Base-by-base conservation (phyloP, 2,329 filamentous ascomycete species). In the Bipolaris cookei region DNA sequence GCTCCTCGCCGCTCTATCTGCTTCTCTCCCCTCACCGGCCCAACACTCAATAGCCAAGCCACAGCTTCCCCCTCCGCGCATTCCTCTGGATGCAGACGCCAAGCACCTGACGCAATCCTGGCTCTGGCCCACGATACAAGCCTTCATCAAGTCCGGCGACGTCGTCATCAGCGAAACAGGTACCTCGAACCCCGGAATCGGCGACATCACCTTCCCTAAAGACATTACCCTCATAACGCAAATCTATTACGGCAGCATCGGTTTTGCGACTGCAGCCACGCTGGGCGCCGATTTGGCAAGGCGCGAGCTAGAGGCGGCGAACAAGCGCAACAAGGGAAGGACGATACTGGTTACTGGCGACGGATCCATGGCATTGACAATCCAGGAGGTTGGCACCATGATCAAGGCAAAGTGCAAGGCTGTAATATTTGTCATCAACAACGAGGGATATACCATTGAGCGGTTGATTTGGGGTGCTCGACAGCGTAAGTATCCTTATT, bases 331-430 rank as follows among this genome's bases (percentile, higher is more conserved):
- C 21, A 42, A 42, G 10, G 69, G 73, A 4, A 55, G 83, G 51
- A 84, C 85, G 0, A 79, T 88, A 8, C 73, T 88, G 1, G 79
- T 86, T 58, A 86, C 86, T 32, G 86, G 86, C 4, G 86, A 88
- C 50, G 87, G 87, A 3, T 87, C 85, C 59, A 82, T 90, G 56
- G 84, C 88, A 61, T 83, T 90, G 76, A 90, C 87, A 0, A 86
- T 82, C 0, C 88, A 90, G 68, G 87, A 89, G 61, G 76, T 90
- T 3, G 83, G 83, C 10, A 88, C 85, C 1, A 88, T 89, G 64
- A 84, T 90, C 63, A 72, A 72, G 49, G 64, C 73, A 1, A 63
- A 73, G 6, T 63, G 76, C 16, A 70, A 70, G 6, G 66, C 70
- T 1, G 62, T 80, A 5, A 69, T 81, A 6, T 75, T 82, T 56